Base-by-base conservation (phyloP, 2,329 filamentous ascomycete species). In the Emmonsiellopsis sp. region DNA sequence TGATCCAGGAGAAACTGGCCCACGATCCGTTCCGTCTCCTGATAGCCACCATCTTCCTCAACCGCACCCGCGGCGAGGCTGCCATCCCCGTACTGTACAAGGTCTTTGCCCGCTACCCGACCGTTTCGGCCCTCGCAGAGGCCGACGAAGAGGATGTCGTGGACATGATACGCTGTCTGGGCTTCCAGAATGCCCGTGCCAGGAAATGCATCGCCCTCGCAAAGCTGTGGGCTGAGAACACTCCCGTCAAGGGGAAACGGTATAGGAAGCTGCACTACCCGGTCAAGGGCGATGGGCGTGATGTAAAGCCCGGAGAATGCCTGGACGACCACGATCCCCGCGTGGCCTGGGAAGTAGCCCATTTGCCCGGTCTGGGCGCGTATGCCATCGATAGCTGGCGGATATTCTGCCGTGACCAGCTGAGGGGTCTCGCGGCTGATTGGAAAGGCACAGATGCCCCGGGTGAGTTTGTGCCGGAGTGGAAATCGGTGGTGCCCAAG, bases 361-460 rank as follows among this genome's bases (percentile, higher is more conserved):
- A 95, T 67, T 73, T 96, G 54, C 90, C 89, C 0, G 84, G 88
- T 52, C 67, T 79, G 53, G 88, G 90, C 13, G 77, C 82, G 1
- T 96, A 96, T 67, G 87, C 89, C 0, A 75, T 92, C 48, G 91
- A 96, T 68, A 91, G 86, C 64, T 96, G 89, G 87, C 82, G 91
- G 2, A 95, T 96, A 58, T 96, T 96, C 69, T 95, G 89, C 66
- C 82, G 91, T 1, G 91, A 96, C 66, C 76, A 79, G 34, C 68
- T 95, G 26, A 79, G 90, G 7, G 85, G 83, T 0, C 68, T 83
- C 15, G 82, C 85, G 1, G 66, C 71, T 8, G 81, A 84, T 58
- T 89, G 85, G 80, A 84, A 82, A 62, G 86, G 86, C 1, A 74
- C 62, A 65, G 79, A 59, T 58, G 71, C 62, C 59, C 71, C 63